phyloP scores from a whole-genome alignment of 257 asterid genomes.

The Plantago elongata region DNA sequence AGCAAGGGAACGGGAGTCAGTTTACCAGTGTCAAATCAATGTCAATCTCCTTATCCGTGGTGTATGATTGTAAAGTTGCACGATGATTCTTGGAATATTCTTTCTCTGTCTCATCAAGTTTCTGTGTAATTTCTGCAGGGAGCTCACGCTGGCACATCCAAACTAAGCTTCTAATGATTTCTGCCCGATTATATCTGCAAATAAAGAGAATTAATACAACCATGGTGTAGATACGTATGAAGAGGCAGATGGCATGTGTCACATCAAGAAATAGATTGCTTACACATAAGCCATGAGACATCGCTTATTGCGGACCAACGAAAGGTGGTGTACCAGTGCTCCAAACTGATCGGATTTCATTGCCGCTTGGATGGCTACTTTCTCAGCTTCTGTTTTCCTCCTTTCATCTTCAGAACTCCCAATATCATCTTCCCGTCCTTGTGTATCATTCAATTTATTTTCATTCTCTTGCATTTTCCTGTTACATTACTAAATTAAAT shows the following conservation, averaged over 20 bases:
- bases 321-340: constrained; percentile 82
- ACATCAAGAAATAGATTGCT: constrained; percentile 18
- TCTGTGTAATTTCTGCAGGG: constrained; percentile 82
- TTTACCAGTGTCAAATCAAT: constrained; percentile 86
- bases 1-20: constrained; percentile 15
- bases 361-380: constrained; percentile 30
- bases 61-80: constrained; percentile 61
- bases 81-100: constrained; percentile 71
- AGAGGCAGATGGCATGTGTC: background rate
- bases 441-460: constrained; percentile 32
- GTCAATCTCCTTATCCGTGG: constrained; percentile 41
- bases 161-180: constrained; percentile 57
- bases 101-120: constrained; percentile 59
- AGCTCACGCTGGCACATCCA: constrained; percentile 80
- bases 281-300: constrained; percentile 93
- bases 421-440: constrained; percentile 28
- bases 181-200: constrained; percentile 78
- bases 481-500: constrained; percentile 16
- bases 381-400: constrained; percentile 37
- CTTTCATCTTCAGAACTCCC: constrained; percentile 36
- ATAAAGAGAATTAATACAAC: constrained; percentile 8
- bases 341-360: constrained; percentile 71
- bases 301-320: constrained; percentile 82
- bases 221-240: constrained; percentile 7
- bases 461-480: constrained; percentile 63